These are phyloP conservation scores for Moricandia arvensis DNA, from an alignment of 345 rosid species.

Conservation along the genomic window DNA sequence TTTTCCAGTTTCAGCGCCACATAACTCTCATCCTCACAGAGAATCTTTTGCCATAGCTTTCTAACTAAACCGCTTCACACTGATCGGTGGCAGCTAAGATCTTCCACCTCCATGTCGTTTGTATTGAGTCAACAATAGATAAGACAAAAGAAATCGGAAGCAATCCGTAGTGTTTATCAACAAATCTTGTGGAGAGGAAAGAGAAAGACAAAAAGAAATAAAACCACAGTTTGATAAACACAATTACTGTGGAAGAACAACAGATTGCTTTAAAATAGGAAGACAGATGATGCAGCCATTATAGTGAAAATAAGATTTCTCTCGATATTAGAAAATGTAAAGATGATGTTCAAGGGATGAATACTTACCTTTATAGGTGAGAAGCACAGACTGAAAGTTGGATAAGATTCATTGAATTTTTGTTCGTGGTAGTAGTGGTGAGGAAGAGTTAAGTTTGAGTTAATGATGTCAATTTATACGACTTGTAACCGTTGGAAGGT, in stretches of 20 bases:
- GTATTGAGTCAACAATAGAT: no score
- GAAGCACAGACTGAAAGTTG: neutral
- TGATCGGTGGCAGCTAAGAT: no score
- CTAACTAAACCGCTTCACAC: no score
- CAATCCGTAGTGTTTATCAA: no score
- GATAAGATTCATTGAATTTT: neutral
- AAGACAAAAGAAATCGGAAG: no score
- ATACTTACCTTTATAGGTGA: neutral
- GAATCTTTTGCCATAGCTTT: no score
- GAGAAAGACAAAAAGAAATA: no score
- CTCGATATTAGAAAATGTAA: neutral
- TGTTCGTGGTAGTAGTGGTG: neutral
- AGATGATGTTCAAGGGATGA: neutral
- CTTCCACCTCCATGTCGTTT: no score
- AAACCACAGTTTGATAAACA: neutral
- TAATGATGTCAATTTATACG: neutral
- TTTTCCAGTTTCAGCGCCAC: slow-evolving; percentile 58
- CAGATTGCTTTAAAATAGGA: neutral
- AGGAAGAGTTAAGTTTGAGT: neutral
- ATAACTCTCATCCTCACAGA: slow-evolving; percentile 22
- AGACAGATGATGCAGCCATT: neutral
- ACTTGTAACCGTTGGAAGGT: neutral
- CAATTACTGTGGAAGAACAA: neutral
- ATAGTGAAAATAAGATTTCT: neutral
- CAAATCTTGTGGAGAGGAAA: no score